phyloP scores from a whole-genome alignment of 2,329 filamentous ascomycete genomes.

The Lasiodiplodia hormozganensis region DNA sequence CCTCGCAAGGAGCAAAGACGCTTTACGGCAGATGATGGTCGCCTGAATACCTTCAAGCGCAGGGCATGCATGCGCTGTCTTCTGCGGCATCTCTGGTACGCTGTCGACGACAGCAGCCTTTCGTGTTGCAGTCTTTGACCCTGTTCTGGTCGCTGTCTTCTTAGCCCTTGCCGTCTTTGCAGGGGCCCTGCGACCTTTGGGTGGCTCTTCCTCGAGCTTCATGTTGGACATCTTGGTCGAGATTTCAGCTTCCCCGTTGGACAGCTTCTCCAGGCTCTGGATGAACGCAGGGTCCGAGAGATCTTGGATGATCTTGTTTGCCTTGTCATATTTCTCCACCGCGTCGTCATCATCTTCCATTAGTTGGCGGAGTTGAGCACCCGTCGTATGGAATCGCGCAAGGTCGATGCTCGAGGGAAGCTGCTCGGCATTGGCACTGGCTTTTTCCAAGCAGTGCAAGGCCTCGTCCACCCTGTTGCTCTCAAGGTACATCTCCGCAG shows the following conservation, averaged over 20 bases:
- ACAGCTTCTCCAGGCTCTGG: constrained; percentile 37
- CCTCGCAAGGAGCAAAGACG: constrained; percentile 48
- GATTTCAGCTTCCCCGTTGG: constrained; percentile 43
- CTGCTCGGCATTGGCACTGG: constrained; percentile 51
- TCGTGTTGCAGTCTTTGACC: not conserved
- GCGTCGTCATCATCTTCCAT: constrained; percentile 57
- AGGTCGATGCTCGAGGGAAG: constrained; percentile 59
- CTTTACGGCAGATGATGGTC: constrained; percentile 59
- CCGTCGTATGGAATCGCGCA: constrained; percentile 57
- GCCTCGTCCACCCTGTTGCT: constrained; percentile 59
- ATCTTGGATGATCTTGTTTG: constrained; percentile 53
- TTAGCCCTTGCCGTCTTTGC: constrained; percentile 24
- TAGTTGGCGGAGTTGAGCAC: constrained; percentile 58
- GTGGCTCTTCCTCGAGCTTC: constrained; percentile 40
- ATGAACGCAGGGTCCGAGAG: constrained; percentile 48
- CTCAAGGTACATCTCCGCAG: constrained; percentile 57
- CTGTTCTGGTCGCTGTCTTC: constrained; percentile 32
- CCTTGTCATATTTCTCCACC: constrained; percentile 55
- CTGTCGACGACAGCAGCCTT: constrained; percentile 31
- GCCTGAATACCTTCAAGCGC: constrained; percentile 53
- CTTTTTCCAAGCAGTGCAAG: constrained; percentile 60
- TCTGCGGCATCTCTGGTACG: constrained; percentile 1
- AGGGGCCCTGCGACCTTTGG: not conserved
- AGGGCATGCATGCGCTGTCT: constrained; percentile 45
- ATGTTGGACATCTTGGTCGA: constrained; percentile 53